These are phyloP conservation scores for Emmonsiellopsis sp. DNA, from an alignment of 2,329 filamentous ascomycete genomes.

Conservation along the genomic window DNA sequence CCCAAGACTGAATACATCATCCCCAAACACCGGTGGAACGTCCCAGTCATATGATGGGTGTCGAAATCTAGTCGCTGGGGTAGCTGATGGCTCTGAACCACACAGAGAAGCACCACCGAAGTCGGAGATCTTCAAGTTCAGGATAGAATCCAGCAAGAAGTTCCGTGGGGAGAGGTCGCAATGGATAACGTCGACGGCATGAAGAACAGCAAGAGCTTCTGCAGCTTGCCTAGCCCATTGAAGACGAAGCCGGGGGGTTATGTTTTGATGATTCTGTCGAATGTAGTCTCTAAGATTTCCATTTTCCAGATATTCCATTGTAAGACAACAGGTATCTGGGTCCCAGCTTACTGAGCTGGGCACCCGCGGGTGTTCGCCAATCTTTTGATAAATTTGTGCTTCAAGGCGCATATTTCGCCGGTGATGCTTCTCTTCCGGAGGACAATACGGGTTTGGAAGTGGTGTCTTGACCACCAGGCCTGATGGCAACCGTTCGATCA, in stretches of 20 bases:
- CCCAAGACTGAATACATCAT: conserved; percentile 8
- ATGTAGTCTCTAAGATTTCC: conserved; percentile 11
- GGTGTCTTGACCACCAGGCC: conserved; percentile 13
- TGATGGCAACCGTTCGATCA: conserved; percentile 8
- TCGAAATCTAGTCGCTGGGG: conserved; percentile 9
- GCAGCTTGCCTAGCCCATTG: conserved; percentile 14
- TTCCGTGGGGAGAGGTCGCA: conserved; percentile 16
- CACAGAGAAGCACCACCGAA: conserved; percentile 14
- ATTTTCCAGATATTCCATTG: conserved; percentile 13
- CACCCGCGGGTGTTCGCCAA: conserved; percentile 13
- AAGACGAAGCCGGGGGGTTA: conserved; percentile 9
- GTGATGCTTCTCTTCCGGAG: conserved; percentile 7
- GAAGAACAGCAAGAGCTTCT: conserved; percentile 13
- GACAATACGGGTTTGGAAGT: conserved; percentile 11
- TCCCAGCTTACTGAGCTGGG: conserved; percentile 12
- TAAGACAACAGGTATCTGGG: conserved; percentile 11
- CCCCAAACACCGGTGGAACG: conserved; percentile 3
- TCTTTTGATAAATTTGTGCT: conserved; percentile 11
- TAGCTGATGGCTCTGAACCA: conserved; percentile 13
- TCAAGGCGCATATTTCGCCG: conserved; percentile 13
- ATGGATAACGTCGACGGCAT: conserved; percentile 12
- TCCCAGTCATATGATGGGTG: conserved; percentile 9
- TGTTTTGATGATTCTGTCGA: conserved; percentile 6
- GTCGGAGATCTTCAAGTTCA: conserved; percentile 15
- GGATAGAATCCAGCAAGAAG: conserved; percentile 14